Evolutionary conservation across 2,329 filamentous ascomycete genomes (phyloP), one percentile per base, ranked within the genome.

Genomic region (Botrytis byssoidea): DNA sequence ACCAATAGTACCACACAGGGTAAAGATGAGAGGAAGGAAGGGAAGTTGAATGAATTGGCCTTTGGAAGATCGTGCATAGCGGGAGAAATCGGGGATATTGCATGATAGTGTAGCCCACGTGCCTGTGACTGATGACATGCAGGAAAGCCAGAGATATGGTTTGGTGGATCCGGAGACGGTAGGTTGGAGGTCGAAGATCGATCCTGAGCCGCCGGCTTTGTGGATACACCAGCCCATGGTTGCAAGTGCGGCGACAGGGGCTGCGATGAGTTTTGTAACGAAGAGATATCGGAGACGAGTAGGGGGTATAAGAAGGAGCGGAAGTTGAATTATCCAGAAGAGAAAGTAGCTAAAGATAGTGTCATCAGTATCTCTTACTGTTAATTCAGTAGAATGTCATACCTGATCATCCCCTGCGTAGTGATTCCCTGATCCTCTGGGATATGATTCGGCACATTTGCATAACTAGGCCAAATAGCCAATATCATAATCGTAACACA

Each of bases 181-280:
- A 10, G 78, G 74, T 35, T 77, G 73, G 22, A 74, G 65, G 8
- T 76, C 74, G 40, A 79, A 81, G 48, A 81, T 79, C 0, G 77
- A 60, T 6, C 79, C 79, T 42, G 75, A 76, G 4, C 86, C 86
- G 32, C 87, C 86, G 5, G 87, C 86, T 69, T 88, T 87, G 7
- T 86, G 85, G 74, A 91, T 85, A 6, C 86, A 86, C 89, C 89
- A 92, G 64, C 89, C 87, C 78, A 92, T 83, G 35, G 89, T 90
- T 2, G 87, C 88, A 74, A 91, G 84, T 79, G 88, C 89, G 2
- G 87, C 86, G n/a, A 88, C 82, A 1, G 89, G 89, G 18, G 90
- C 85, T 4, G 84, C 80, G 7, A 85, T 76, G 0, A 85, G 78
- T 80, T 88, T 88, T 74, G 85, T 75, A 61, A 86, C 83, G 77